Base-by-base conservation (phyloP, 106 monocot species). In the Acanthochlamys bracteata region DNA sequence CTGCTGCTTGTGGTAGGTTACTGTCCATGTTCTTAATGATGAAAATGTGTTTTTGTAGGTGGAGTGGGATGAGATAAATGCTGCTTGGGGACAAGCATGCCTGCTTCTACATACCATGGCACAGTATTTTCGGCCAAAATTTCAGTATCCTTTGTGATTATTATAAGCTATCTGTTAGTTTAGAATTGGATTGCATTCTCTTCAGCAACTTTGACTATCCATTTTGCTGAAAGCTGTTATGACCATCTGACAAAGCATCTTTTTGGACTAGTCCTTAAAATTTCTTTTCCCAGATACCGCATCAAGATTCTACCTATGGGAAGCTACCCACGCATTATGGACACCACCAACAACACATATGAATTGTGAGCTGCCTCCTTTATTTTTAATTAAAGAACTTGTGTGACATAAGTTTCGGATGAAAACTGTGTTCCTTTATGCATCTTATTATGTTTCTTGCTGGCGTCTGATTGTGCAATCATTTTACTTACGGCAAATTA, bases 11-110 rank as follows among this genome's bases (percentile, higher is more conserved):
- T 33, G 1, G 33, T 3, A 33, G 33, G 33, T 33, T 33, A 33
- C 6, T 6, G 1, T 33, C 33, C 6, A 33, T 33, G 33, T 33
- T 57, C 10, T 52, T 47, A 23, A 57, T 60, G 8, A n/a, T 68
- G 23, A 49, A 19, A 7, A 51, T 26, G 55, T 17, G 0, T 24
- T 22, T 49, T 1, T 53, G 17, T 71, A 98, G 98, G 98, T 98
- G 62, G 98, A 98, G 33, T 98, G 98, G 98, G 98, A 98, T 77
- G 98, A 98, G 76, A 88, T 92, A 68, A 98, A 92, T 82, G 98
- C 98, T 73, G 92, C 98, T 22, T 98, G 98, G 98, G 98, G 98
- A 2, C 98, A 98, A 69, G 85, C 98, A 57, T 88, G 88, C 40
- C 77, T 92, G 60, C 88, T 98, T 63, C 73, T 98, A 20, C 91